Evolutionary conservation across 352 stramenopile genomes (phyloP).

Genomic region (Pythium grandisporangium): DNA sequence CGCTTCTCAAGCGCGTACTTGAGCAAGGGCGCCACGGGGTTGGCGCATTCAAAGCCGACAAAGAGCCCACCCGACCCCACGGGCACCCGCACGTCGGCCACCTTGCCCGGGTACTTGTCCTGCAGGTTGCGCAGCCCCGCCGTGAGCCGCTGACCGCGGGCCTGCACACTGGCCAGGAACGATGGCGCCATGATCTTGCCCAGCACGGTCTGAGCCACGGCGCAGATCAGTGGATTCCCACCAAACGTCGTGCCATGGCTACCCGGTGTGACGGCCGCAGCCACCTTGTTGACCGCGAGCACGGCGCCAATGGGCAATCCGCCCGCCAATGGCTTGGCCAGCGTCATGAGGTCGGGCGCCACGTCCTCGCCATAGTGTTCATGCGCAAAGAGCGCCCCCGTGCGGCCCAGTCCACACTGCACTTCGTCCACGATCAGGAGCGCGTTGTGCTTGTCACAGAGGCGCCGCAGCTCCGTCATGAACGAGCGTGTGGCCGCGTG

Average conservation of each 20-base stretch:
- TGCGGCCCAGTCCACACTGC: slow-evolving; percentile 95
- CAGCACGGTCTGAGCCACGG: slow-evolving; percentile 81
- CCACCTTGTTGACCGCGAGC: slow-evolving; percentile 87
- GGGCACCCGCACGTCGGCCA: slow-evolving; percentile 55
- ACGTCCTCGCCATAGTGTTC: slow-evolving; percentile 92
- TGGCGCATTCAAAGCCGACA: slow-evolving; percentile 64
- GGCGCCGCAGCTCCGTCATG: slow-evolving; percentile 78
- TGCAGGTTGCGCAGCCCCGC: slow-evolving; percentile 48
- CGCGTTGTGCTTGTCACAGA: slow-evolving; percentile 92
- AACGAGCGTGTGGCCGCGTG: slow-evolving; percentile 88
- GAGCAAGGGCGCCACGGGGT: slow-evolving; percentile 48
- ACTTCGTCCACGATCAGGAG: slow-evolving; percentile 99
- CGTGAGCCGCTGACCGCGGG: slow-evolving; percentile 50
- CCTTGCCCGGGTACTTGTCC: slow-evolving; percentile 64
- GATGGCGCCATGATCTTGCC: slow-evolving; percentile 56
- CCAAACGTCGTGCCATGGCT: slow-evolving; percentile 96
- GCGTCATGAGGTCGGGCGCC: slow-evolving; percentile 94
- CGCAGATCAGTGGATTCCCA: slow-evolving; percentile 94
- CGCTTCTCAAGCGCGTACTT: slow-evolving; percentile 66
- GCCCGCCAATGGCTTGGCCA: slow-evolving; percentile 95
- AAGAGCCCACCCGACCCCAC: slow-evolving; percentile 71
- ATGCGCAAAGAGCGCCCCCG: slow-evolving; percentile 92
- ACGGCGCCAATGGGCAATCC: slow-evolving; percentile 96
- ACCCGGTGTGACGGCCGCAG: slow-evolving; percentile 85
- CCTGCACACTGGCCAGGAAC: slow-evolving; percentile 70